phyloP scores from a whole-genome alignment of 129 eudicot genomes.

The Lactuca sativa region DNA sequence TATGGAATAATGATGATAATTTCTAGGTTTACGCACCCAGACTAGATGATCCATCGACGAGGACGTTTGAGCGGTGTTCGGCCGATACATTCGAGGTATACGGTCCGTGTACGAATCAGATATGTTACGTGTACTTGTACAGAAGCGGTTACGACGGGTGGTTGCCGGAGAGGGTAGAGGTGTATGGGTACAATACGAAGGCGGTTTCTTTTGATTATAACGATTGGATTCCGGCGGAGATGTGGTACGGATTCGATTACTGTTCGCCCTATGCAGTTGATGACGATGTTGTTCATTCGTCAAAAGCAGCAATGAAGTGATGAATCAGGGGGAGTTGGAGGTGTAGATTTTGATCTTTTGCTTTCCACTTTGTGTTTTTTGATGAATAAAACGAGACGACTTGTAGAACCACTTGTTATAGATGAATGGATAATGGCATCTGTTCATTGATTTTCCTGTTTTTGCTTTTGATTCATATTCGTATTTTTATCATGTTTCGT shows the following conservation, averaged over 20 bases:
- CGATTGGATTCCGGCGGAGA: slow-evolving; percentile 39
- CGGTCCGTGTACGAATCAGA: slow-evolving; percentile 67
- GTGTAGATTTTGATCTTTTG: slow-evolving; percentile 10
- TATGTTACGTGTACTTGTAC: slow-evolving; percentile 69
- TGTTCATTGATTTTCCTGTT: no score
- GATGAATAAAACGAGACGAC: neutral
- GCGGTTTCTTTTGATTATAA: slow-evolving; percentile 57
- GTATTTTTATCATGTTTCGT: no score
- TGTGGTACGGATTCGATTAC: slow-evolving; percentile 64
- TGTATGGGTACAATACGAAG: slow-evolving; percentile 42
- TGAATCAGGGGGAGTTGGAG: neutral
- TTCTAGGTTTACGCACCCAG: slow-evolving; percentile 69
- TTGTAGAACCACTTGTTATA: no score
- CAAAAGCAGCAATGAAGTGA: slow-evolving; percentile 25
- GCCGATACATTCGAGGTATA: slow-evolving; percentile 53
- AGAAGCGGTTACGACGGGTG: slow-evolving; percentile 82
- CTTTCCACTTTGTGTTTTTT: slow-evolving; percentile 7
- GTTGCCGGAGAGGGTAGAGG: slow-evolving; percentile 62
- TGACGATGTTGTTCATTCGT: slow-evolving; percentile 13
- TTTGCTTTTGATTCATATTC: no score
- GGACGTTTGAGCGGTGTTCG: slow-evolving; percentile 75
- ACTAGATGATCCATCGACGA: slow-evolving; percentile 59
- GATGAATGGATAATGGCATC: no score
- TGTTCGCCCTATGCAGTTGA: slow-evolving; percentile 32
- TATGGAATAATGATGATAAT: neutral